Evolutionary conservation across 2,329 filamentous ascomycete genomes (phyloP).

Genomic region (Coniella lustricola): DNA sequence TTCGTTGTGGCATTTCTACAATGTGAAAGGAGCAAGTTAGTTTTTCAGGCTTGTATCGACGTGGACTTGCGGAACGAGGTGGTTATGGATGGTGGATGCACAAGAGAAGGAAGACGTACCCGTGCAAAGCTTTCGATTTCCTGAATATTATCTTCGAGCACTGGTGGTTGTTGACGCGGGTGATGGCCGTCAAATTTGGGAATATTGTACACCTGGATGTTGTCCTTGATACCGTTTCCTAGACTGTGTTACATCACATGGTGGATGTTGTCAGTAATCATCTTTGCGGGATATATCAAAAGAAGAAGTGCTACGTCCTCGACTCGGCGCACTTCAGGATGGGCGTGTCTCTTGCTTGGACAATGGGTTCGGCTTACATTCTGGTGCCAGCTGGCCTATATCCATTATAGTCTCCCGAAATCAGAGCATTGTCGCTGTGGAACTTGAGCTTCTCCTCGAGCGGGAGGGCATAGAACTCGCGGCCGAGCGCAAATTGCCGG

Average conservation of each 20-base stretch:
- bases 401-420: constrained; percentile 49
- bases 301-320: no score
- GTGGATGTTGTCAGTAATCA: no score
- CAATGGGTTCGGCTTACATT: no score
- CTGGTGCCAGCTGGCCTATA: constrained; percentile 42
- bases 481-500: constrained; percentile 51
- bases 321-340: no score
- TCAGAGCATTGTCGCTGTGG: constrained; percentile 33
- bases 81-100: background rate
- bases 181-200: constrained; percentile 27
- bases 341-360: no score
- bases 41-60: no score
- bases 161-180: constrained; percentile 29
- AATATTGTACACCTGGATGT: constrained; percentile 33
- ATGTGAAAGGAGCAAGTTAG: no score
- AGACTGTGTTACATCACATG: background rate
- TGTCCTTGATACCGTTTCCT: constrained; percentile 30
- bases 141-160: constrained; percentile 40
- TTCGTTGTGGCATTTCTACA: constrained; percentile 39
- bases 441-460: constrained; percentile 55
- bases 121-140: constrained; percentile 48
- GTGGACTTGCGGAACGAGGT: constrained; percentile 25
- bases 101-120: constrained; percentile 18
- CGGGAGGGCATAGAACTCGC: constrained; percentile 46
- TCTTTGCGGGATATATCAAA: no score